Evolutionary conservation across 768 basidiomycete species (phyloP).

Genomic region (Tubosaeta sp.): DNA sequence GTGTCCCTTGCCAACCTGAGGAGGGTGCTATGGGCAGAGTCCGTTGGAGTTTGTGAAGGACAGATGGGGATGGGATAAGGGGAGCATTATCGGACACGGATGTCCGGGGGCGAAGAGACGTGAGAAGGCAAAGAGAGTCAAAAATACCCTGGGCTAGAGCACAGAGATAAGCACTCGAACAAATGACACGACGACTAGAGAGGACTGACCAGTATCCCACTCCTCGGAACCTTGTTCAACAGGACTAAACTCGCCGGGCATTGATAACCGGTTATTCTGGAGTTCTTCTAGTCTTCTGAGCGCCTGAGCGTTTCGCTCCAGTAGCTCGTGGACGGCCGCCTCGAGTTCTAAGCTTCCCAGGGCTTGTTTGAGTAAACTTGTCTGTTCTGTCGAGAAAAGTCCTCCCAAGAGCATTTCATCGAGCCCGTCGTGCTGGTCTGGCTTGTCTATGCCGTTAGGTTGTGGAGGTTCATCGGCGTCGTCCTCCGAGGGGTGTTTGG

Average conservation of each 20-base stretch:
- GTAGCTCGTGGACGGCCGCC: conserved; percentile 60
- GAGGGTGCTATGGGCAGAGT: conserved; percentile 59
- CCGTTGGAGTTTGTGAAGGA: conserved; percentile 68
- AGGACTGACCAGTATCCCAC: conserved; percentile 69
- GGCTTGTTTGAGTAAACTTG: conserved; percentile 53
- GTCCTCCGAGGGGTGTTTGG: conserved; percentile 1
- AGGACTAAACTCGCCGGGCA: conserved; percentile 40
- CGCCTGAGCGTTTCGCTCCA: conserved; percentile 62
- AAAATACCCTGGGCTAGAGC: conserved; percentile 65
- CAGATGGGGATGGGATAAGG: conserved; percentile 57
- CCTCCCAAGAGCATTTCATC: conserved; percentile 45
- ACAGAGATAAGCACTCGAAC: conserved; percentile 11
- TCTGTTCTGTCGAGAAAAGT: conserved; percentile 54
- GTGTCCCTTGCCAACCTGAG: conserved; percentile 71
- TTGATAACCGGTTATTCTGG: conserved; percentile 52
- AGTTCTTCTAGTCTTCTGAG: conserved; percentile 61
- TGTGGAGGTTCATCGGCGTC: not conserved
- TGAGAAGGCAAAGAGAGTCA: conserved; percentile 61
- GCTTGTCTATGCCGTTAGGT: conserved; percentile 12
- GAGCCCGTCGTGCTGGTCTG: conserved; percentile 6
- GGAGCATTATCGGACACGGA: conserved; percentile 39
- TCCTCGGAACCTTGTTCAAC: conserved; percentile 73
- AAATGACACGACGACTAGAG: conserved; percentile 1
- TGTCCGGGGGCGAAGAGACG: conserved; percentile 66
- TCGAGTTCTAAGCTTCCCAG: conserved; percentile 63